Evolutionary conservation across 1,284 basidiomycete genomes (phyloP).

Genomic region (Pseudozyma thailandica): DNA sequence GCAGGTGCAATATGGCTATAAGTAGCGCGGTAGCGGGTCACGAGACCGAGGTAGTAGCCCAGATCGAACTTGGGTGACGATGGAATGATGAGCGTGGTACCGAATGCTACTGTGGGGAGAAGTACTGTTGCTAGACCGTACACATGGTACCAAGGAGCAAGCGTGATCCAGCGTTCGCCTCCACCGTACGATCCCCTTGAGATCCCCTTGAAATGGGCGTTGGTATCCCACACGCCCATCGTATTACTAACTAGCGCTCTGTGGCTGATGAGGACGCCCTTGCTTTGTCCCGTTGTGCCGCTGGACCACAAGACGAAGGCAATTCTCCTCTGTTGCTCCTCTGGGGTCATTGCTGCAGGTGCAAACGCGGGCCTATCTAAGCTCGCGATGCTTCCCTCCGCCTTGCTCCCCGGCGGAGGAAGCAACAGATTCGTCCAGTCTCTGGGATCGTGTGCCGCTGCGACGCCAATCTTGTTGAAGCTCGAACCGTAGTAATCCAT

Average conservation of each 20-base stretch:
- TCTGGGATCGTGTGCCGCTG: slow-evolving; percentile 46
- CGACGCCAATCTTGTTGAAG: slow-evolving; percentile 31
- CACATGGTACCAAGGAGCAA: slow-evolving; percentile 68
- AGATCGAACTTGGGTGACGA: slow-evolving; percentile 65
- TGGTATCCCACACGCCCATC: slow-evolving; percentile 58
- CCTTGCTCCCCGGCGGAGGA: slow-evolving; percentile 46
- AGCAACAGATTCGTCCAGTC: slow-evolving; percentile 54
- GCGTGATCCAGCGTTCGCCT: slow-evolving; percentile 64
- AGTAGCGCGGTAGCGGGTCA: slow-evolving; percentile 66
- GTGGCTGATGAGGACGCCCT: slow-evolving; percentile 68
- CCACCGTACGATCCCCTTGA: slow-evolving; percentile 32
- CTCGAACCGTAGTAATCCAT: slow-evolving; percentile 55
- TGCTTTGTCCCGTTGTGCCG: slow-evolving; percentile 68
- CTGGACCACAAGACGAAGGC: slow-evolving; percentile 67
- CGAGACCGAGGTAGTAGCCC: slow-evolving; percentile 63
- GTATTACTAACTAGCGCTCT: slow-evolving; percentile 61
- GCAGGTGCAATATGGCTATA: slow-evolving; percentile 69
- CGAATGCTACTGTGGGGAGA: slow-evolving; percentile 62
- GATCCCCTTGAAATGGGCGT: slow-evolving; percentile 38
- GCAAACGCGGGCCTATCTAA: slow-evolving; percentile 30
- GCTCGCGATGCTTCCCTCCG: slow-evolving; percentile 38
- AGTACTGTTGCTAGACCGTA: slow-evolving; percentile 64
- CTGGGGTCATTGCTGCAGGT: slow-evolving; percentile 31
- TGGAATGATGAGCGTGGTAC: slow-evolving; percentile 67
- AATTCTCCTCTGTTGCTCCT: slow-evolving; percentile 47